These are phyloP conservation scores for Trametes coccinea DNA, from an alignment of 768 basidiomycete genomes.

Conservation along the genomic window DNA sequence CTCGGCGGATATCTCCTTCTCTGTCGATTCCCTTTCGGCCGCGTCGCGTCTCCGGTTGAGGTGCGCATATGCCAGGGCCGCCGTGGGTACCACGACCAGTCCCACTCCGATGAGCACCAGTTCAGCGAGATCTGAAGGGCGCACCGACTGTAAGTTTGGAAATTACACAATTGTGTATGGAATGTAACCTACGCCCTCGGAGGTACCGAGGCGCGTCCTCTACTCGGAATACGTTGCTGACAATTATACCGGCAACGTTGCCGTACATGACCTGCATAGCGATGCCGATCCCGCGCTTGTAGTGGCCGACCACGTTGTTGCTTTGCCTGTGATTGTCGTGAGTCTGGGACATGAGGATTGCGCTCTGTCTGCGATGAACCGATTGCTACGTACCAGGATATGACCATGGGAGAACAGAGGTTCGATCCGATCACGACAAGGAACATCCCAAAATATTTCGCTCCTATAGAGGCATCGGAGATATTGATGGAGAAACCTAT, in stretches of 20 bases:
- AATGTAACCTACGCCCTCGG: conserved; percentile 55
- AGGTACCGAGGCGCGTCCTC: conserved; percentile 62
- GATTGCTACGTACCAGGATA: conserved; percentile 47
- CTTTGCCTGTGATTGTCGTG: conserved; percentile 36
- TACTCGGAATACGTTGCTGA: conserved; percentile 60
- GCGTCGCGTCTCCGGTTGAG: conserved; percentile 58
- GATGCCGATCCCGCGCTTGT: conserved; percentile 70
- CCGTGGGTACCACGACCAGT: conserved; percentile 49
- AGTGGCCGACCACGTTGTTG: conserved; percentile 67
- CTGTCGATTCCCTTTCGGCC: conserved; percentile 34
- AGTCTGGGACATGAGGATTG: too few relatives aligned
- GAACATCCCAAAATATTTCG: conserved; percentile 74
- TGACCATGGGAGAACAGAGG: conserved; percentile 55
- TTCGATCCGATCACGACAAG: conserved; percentile 68
- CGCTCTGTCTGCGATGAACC: too few relatives aligned
- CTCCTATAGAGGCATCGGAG: conserved; percentile 48
- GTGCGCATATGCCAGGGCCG: conserved; percentile 48
- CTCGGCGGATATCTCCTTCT: conserved; percentile 10
- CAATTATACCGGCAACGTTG: conserved; percentile 64
- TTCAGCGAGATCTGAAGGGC: conserved; percentile 52
- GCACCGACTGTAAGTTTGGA: too few relatives aligned
- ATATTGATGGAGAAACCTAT: conserved; percentile 69
- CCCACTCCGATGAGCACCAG: conserved; percentile 69
- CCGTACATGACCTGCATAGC: conserved; percentile 67
- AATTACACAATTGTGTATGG: not conserved